These are phyloP conservation scores for Cystofilobasidium ferigula DNA, from an alignment of 768 basidiomycete species.

Conservation along the genomic window DNA sequence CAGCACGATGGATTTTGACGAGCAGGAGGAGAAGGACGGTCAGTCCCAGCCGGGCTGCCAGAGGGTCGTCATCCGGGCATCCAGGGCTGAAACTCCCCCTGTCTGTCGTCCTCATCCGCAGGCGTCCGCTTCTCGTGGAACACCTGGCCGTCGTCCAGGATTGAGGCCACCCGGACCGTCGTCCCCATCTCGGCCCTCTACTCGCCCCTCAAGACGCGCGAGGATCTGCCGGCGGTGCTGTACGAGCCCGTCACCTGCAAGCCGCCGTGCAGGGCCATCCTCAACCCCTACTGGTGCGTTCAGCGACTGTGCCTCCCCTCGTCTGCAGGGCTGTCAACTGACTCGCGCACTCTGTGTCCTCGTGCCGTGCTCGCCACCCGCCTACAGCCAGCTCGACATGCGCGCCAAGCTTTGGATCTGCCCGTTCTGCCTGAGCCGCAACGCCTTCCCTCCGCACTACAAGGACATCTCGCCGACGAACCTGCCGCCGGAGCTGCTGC, in stretches of 20 bases:
- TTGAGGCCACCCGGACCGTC: constrained; percentile 94
- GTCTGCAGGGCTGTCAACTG: background rate
- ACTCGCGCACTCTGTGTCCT: constrained; percentile 8
- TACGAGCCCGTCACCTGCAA: constrained; percentile 99
- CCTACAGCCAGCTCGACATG: constrained; percentile 84
- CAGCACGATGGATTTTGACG: constrained; percentile 25
- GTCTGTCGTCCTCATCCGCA: constrained; percentile 34
- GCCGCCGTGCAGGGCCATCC: constrained; percentile 88
- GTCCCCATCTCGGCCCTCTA: constrained; percentile 98
- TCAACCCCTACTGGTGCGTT: constrained; percentile 93
- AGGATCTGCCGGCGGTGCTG: constrained; percentile 87
- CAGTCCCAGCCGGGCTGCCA: background rate
- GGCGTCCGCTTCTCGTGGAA: constrained; percentile 97
- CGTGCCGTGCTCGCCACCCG: background rate
- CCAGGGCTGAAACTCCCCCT: background rate
- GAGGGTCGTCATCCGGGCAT: background rate
- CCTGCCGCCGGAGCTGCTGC: constrained; percentile 85
- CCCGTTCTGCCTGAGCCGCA: constrained; percentile 92
- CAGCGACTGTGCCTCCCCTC: background rate
- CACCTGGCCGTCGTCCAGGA: constrained; percentile 94
- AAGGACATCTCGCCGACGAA: constrained; percentile 97
- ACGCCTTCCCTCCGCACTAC: constrained; percentile 96
- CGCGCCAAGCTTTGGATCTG: constrained; percentile 99
- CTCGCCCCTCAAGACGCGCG: constrained; percentile 83
- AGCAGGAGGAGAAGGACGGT: constrained; percentile 27